Evolutionary conservation across 805 yeast genomes (phyloP).

Genomic region (Danielozyma ontarioensis): DNA sequence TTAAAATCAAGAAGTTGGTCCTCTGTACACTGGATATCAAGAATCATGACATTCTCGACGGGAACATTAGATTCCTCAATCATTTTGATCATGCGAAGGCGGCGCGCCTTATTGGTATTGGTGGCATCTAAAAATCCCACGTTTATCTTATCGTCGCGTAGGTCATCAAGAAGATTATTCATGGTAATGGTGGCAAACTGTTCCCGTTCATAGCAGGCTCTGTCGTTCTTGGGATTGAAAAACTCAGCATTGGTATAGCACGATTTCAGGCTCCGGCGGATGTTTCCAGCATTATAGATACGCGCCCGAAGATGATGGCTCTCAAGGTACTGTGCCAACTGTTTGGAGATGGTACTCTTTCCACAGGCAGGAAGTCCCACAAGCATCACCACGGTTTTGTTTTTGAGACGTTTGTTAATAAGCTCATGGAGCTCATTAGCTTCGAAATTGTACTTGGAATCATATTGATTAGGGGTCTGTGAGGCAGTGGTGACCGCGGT

Average conservation of each 20-base stretch:
- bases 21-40: constrained; percentile 59
- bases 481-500: constrained; percentile 10
- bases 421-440: constrained; percentile 6
- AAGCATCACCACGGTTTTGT: constrained; percentile 23
- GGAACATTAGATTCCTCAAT: constrained; percentile 16
- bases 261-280: constrained; percentile 32
- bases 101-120: constrained; percentile 32
- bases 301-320: constrained; percentile 7
- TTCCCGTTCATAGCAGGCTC: constrained; percentile 29
- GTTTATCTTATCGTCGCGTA: constrained; percentile 18
- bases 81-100: constrained; percentile 24
- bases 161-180: constrained; percentile 25
- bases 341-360: constrained; percentile 33
- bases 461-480: constrained; percentile 11
- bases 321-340: constrained; percentile 16
- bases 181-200: constrained; percentile 30
- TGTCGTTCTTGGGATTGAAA: constrained; percentile 31
- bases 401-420: constrained; percentile 8
- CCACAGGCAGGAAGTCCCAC: constrained; percentile 42
- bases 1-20: constrained; percentile 49
- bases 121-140: constrained; percentile 42
- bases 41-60: constrained; percentile 39
- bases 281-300: constrained; percentile 50
- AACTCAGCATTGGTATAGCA: constrained; percentile 28
- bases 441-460: constrained; percentile 1